A percentile compares a stretch with the other conserved stretches of the same genome.
These are phyloP conservation scores for Papiliotrema terrestris DNA, from an alignment of 1,284 basidiomycete genomes.

Conservation along the genomic window DNA sequence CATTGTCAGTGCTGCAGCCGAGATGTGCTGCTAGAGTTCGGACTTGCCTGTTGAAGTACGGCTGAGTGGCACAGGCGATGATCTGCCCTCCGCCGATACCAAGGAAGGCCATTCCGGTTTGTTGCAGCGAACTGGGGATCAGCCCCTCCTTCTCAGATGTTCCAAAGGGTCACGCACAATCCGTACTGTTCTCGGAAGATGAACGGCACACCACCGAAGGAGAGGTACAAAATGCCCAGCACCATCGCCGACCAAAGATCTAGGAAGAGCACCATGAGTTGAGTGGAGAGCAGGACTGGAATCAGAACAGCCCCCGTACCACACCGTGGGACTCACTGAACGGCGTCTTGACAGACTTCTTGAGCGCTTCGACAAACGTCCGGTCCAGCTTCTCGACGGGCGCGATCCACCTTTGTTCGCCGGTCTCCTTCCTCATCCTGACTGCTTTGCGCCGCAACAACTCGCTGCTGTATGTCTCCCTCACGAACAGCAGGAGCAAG, in stretches of 20 bases:
- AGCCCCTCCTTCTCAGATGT: not conserved
- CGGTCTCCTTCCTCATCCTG: conserved; percentile 55
- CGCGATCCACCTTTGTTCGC: conserved; percentile 56
- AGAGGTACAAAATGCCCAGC: conserved; percentile 70
- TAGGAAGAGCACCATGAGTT: conserved; percentile 71
- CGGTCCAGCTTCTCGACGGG: conserved; percentile 56
- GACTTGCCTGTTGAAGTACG: conserved; percentile 61
- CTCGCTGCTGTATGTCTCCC: conserved; percentile 70
- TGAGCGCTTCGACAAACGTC: conserved; percentile 54
- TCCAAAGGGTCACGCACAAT: conserved; percentile 48
- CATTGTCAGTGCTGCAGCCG: not conserved
- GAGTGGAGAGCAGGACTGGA: conserved; percentile 63
- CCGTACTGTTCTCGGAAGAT: conserved; percentile 62
- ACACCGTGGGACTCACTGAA: conserved; percentile 60
- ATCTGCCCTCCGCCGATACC: conserved; percentile 70
- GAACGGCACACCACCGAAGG: conserved; percentile 62
- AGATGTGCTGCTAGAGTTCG: not conserved
- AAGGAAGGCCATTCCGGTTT: conserved; percentile 64
- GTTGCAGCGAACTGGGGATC: conserved; percentile 50
- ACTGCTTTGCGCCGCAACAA: conserved; percentile 59
- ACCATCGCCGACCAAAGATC: conserved; percentile 62
- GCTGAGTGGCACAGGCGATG: conserved; percentile 57
- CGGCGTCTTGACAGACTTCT: conserved; percentile 60
- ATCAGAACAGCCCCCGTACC: conserved; percentile 4
- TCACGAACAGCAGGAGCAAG: conserved; percentile 55